These are phyloP conservation scores for Suillus ampliporus DNA, from an alignment of 768 basidiomycete genomes.

Conservation along the genomic window DNA sequence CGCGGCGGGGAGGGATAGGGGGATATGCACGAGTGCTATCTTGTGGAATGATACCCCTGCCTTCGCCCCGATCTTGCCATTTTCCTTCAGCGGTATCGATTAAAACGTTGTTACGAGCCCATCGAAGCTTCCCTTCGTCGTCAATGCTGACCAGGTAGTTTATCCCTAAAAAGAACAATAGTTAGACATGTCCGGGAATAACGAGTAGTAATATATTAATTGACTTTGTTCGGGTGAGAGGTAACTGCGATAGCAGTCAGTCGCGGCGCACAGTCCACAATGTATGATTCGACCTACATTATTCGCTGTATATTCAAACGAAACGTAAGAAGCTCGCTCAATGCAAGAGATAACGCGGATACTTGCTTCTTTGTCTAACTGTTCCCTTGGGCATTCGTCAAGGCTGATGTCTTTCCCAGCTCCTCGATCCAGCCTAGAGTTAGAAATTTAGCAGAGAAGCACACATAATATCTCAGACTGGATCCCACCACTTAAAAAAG, in stretches of 20 bases:
- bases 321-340: neutral
- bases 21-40: slow-evolving; percentile 1
- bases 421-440: slow-evolving; percentile 63
- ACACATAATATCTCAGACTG: neutral
- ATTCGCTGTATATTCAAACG: slow-evolving; percentile 43
- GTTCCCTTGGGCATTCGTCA: slow-evolving; percentile 62
- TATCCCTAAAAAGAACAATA: slow-evolving; percentile 45
- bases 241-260: slow-evolving; percentile 44
- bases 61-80: slow-evolving; percentile 67
- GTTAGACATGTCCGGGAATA: neutral
- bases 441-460: neutral
- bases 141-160: slow-evolving; percentile 70
- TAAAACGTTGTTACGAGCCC: slow-evolving; percentile 61
- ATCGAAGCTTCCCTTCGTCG: slow-evolving; percentile 55
- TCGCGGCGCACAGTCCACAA: neutral
- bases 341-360: neutral
- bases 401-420: slow-evolving; percentile 60
- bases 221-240: slow-evolving; percentile 62
- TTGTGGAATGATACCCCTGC: slow-evolving; percentile 55
- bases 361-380: slow-evolving; percentile 62
- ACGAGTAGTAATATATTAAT: slow-evolving; percentile 19
- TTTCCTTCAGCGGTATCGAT: slow-evolving; percentile 65
- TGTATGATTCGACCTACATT: slow-evolving; percentile 36
- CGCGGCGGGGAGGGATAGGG: slow-evolving; percentile 22
- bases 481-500: slow-evolving; percentile 63